Evolutionary conservation across 2,329 filamentous ascomycete genomes (phyloP).

Genomic region (Penicillium sp.): DNA sequence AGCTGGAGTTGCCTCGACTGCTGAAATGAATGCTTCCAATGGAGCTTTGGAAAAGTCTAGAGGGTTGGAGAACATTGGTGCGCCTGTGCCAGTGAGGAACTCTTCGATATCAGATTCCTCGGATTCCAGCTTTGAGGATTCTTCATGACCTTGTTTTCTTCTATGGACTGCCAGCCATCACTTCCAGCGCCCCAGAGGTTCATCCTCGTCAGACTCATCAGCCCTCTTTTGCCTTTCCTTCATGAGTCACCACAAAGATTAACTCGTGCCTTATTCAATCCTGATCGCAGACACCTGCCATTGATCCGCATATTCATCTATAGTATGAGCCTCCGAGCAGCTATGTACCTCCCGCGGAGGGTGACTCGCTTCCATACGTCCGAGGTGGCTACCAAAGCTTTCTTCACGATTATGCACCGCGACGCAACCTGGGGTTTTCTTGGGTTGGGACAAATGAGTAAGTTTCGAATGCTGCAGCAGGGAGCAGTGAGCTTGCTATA

Average conservation of each 20-base stretch:
- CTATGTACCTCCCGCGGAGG: constrained; percentile 8
- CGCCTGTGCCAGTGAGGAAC: constrained; percentile 22
- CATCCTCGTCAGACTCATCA: background rate
- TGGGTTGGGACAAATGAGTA: constrained; percentile 60
- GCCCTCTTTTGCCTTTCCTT: background rate
- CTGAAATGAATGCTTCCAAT: constrained; percentile 25
- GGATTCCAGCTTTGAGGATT: constrained; percentile 27
- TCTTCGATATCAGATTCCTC: constrained; percentile 20
- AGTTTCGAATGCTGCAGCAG: constrained; percentile 18
- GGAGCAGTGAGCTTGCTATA: background rate
- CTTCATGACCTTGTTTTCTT: constrained; percentile 17
- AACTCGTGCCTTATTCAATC: background rate
- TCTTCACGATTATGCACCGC: constrained; percentile 47
- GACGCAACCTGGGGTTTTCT: constrained; percentile 57
- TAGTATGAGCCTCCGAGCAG: constrained; percentile 16
- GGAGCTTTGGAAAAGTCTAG: constrained; percentile 31
- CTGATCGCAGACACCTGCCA: background rate
- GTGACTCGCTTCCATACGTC: constrained; percentile 9
- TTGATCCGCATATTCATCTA: background rate
- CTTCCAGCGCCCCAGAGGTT: background rate
- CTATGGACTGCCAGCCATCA: background rate
- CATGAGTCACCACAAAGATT: constrained; percentile 3
- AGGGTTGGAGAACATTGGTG: constrained; percentile 40
- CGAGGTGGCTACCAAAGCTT: constrained; percentile 30
- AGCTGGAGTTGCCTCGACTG: constrained; percentile 32